Evolutionary conservation across 352 stramenopile species (phyloP).

Genomic region (Pythium myriotylum): DNA sequence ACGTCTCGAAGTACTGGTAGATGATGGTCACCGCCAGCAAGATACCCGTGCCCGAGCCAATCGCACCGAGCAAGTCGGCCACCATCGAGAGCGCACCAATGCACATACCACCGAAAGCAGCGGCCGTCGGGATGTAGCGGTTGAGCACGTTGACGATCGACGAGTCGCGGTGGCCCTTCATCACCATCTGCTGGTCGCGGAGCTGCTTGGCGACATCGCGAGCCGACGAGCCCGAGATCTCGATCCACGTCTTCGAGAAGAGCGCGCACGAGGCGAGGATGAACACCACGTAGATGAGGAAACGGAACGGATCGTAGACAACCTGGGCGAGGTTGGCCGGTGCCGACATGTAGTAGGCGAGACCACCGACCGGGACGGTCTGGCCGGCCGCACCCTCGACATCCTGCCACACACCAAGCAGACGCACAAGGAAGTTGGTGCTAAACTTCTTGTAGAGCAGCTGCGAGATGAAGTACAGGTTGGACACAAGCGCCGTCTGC

Average conservation of each 20-base stretch:
- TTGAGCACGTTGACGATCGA: slow-evolving; percentile 98
- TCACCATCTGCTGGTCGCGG: slow-evolving; percentile 98
- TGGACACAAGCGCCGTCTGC: slow-evolving; percentile 98
- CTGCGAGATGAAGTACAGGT: slow-evolving; percentile 99
- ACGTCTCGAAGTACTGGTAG: slow-evolving; percentile 99
- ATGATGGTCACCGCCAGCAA: slow-evolving; percentile 99
- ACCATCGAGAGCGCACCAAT: slow-evolving; percentile 99
- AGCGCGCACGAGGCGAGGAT: slow-evolving; percentile 98
- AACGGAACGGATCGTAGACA: slow-evolving; percentile 98
- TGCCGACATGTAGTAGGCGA: slow-evolving; percentile 98
- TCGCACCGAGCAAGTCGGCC: slow-evolving; percentile 98
- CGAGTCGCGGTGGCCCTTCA: slow-evolving; percentile 98
- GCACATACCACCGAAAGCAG: slow-evolving; percentile 99
- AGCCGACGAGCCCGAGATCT: slow-evolving; percentile 97
- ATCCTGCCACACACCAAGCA: slow-evolving; percentile 98
- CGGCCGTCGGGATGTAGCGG: slow-evolving; percentile 99
- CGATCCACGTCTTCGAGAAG: slow-evolving; percentile 99
- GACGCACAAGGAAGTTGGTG: slow-evolving; percentile 97
- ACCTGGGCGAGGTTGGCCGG: slow-evolving; percentile 96
- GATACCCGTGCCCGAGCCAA: slow-evolving; percentile 99
- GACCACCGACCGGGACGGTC: slow-evolving; percentile 96
- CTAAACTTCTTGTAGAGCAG: slow-evolving; percentile 99
- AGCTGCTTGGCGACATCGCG: slow-evolving; percentile 99
- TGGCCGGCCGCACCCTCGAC: slow-evolving; percentile 93
- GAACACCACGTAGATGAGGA: slow-evolving; percentile 99